Evolutionary conservation across 1,284 basidiomycete species (phyloP), one percentile per base, ranked within the genome.

Genomic region (Pseudomicrostroma phylloplanum): DNA sequence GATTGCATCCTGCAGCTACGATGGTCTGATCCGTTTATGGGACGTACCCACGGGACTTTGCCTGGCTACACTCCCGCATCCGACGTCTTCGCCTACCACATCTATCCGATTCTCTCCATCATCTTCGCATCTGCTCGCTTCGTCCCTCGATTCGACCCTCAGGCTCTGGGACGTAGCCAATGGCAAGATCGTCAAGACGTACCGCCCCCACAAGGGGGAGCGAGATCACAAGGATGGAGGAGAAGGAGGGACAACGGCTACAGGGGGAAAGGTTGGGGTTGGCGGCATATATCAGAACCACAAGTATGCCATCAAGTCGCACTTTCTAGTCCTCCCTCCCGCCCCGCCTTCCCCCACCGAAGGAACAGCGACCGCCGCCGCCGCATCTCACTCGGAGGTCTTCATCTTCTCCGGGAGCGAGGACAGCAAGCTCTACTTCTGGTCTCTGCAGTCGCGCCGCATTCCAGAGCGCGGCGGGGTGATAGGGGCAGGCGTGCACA

Each of bases 1-100:
- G 68, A 89, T 98, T 46, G 89, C 92, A 1, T 93, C 90, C 7
- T 90, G 89, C 67, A 89, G 91, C 21, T 96, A 94, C 86, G 96
- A 99, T 80, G 94, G 93, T 1, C 81, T 96, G 56, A 93, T 98
- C 11, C 67, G 77, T 0, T 56, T 78, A 0, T 99, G 96, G 96
- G 93, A 97, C 75, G 88, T 91, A 0, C 88, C 91, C 60, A 93
- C 92, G 0, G 96, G 93, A 1, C 92, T 97, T 79, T 99, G 96
- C 81, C 83, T 99, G 49, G 97, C 94, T 80, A 98, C 96, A 3
- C 80, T 99, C 26, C 92, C 93, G 12, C 93, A 97, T 71, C 92
- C 93, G 72, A 91, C 93, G 67, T 94, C 94, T 81, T 89, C 91
- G 2, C 91, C 94, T 73, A 90, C 91, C 66, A 90, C 89, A 3